phyloP scores from a whole-genome alignment of 495 filamentous ascomycete genomes.

The Aspergillus funiculosus region DNA sequence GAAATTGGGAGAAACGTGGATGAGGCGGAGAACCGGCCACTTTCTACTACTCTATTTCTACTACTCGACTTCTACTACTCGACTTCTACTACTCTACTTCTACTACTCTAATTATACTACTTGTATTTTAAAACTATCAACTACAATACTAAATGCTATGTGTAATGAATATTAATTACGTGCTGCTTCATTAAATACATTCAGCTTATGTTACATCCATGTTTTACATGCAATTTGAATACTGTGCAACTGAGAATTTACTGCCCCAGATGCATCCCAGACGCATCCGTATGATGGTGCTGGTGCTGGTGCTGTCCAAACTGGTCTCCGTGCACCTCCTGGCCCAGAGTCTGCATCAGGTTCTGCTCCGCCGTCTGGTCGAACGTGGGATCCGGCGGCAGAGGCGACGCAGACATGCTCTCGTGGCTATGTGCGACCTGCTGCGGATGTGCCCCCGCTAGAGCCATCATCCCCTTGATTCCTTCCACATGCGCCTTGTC shows the following conservation, averaged over 20 bases:
- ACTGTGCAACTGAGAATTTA: constrained; percentile 17
- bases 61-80: no score
- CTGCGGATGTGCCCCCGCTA: constrained; percentile 44
- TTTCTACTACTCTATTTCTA: no score
- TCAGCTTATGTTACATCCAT: no score
- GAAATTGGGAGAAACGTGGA: no score
- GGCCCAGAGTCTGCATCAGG: constrained; percentile 44
- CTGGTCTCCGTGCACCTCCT: constrained; percentile 43
- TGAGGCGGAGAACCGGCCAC: no score
- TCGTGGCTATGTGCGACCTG: constrained; percentile 36
- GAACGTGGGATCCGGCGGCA: constrained; percentile 38
- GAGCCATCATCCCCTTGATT: constrained; percentile 62
- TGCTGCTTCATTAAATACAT: no score
- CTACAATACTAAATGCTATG: no score
- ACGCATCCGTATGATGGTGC: constrained; percentile 29
- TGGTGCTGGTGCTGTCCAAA: constrained; percentile 35
- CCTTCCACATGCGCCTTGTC: constrained; percentile 68
- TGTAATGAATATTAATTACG: no score
- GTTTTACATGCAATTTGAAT: no score
- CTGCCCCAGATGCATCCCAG: constrained; percentile 37
- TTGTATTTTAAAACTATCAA: no score
- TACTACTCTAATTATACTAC: no score
- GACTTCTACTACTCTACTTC: no score
- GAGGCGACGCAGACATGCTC: constrained; percentile 42
- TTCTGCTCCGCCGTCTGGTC: constrained; percentile 46